Base-by-base conservation (phyloP, 306 rosid genomes). In the Luffa aegyptiaca region DNA sequence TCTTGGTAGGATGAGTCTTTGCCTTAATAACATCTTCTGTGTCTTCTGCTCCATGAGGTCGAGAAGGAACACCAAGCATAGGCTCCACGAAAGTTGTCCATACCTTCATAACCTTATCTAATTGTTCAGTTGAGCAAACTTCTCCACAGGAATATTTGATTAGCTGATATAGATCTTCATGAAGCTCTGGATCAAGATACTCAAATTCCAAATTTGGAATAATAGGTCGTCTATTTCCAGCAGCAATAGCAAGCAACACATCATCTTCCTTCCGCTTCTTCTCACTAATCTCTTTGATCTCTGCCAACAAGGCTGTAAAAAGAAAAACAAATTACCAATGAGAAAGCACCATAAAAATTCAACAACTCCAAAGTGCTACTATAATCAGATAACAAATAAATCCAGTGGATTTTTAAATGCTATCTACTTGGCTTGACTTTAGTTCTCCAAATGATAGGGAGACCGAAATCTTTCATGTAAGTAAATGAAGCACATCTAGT, bases 1-100 rank as follows among this genome's bases (percentile, higher is more conserved):
- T 82, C 82, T 85, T 92, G 52, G 64, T 86, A 63, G 84, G 55
- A 90, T 85, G 82, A 82, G 75, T 82, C 80, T 89, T 90, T 57
- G 89, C 87, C 84, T 93, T 88, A 84, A 90, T 84, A 63, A 84
- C 96, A 86, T 96, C 98, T 87, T 91, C 98, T 10, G 97, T 90
- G 86, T 96, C 98, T 84, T 93, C 99, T 18, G 90, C 93, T 57
- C 90, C 96, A 58, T 82, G 97, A 81, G 96, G 96, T 36, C 97
- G 91, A 51, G 88, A 79, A 79, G 98, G 97, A 78, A 96, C 96
- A 85, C 98, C 93, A 49, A 93, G 90, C 88, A 93, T 70, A 76
- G 99, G 97, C 84, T 96, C 99, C 35, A 96, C 78, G 81, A 96
- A 96, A 53, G 96, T 91, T 81, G 97, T 93, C 99, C 99, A 96